Evolutionary conservation across 2,329 filamentous ascomycete genomes (phyloP), one percentile per base, ranked within the genome.

Genomic region (Tolypocladium ophioglossoides): DNA sequence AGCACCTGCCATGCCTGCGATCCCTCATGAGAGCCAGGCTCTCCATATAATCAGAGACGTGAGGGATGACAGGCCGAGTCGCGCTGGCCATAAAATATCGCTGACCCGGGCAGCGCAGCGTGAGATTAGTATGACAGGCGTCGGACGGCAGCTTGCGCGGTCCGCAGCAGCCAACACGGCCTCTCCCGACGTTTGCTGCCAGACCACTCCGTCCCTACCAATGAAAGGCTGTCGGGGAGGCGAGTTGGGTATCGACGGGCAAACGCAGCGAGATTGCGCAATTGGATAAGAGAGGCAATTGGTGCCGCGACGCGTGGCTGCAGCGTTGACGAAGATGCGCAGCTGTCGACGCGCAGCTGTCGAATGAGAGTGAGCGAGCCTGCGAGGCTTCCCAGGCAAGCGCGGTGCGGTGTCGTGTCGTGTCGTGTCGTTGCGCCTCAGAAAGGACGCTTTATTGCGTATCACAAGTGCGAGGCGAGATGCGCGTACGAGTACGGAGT

Each of bases 1-100:
- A 27, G 41, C 41, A 30, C 34, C 37, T 41, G 50, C 50, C 53
- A 54, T 54, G 53, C 35, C 50, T 48, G 41, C 44, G 35, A 46
- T 35, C 32, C 52, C 47, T 53, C 7, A 9, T 34, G 9, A 34
- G 44, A 48, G 44, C 44, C 44, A 32, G 27, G 27, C 44, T 48
- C 27, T 32, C 44, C 44, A 48, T 48, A 34, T 8, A 20, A n/a
- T 5, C 16, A 27, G 30, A 34, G 10, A 48, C 2, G 18, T 32
- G 27, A n/a, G 4, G 27, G 18, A 5, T 2, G 10, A 12, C 24
- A 14, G 20, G 44, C 9, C 27, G 44, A 11, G 44, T 12, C 16
- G 44, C 18, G 44, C 44, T 46, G 44, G 44, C 18, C 12, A 2
- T 14, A n/a, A 1, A 32, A 20, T 20, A 27, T 12, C 44, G 18